Percentiles rank a stretch among this genome's conserved stretches.
Conservation (phyloP, 1,284 basidiomycete species). For the Ganoderma sinense region DNA sequence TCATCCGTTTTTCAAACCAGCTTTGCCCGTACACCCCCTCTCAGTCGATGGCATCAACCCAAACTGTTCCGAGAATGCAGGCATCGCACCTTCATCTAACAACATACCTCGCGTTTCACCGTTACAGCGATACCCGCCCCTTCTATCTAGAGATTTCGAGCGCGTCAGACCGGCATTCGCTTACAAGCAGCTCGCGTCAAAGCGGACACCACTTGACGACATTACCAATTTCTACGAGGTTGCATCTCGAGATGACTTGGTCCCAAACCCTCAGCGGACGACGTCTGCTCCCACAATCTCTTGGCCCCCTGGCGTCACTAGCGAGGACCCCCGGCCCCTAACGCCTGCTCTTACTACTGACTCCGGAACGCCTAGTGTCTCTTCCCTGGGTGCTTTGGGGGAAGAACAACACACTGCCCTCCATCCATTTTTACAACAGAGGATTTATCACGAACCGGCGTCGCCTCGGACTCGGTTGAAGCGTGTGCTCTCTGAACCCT, state of each 20-base stretch:
- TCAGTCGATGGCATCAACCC: neutral
- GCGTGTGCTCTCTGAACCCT: constrained; percentile 24
- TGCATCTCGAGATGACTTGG: neutral
- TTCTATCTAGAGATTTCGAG: constrained; percentile 12
- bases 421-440: neutral
- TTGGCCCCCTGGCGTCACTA: neutral
- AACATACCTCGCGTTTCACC: neutral
- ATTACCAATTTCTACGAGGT: constrained; percentile 25
- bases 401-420: neutral
- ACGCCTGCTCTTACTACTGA: constrained; percentile 29
- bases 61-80: neutral
- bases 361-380: constrained; percentile 18
- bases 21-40: constrained; percentile 16
- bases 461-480: constrained; percentile 23
- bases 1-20: constrained; percentile 36
- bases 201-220: constrained; percentile 19
- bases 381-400: neutral
- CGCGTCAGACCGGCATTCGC: constrained; percentile 9
- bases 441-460: neutral
- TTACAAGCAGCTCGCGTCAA: constrained; percentile 1
- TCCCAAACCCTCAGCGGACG: constrained; percentile 2
- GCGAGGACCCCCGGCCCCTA: neutral
- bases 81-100: neutral
- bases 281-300: constrained; percentile 3
- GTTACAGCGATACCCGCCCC: constrained; percentile 14